Conservation (phyloP, 2,329 filamentous ascomycete genomes). For the Aspergillus persii region DNA sequence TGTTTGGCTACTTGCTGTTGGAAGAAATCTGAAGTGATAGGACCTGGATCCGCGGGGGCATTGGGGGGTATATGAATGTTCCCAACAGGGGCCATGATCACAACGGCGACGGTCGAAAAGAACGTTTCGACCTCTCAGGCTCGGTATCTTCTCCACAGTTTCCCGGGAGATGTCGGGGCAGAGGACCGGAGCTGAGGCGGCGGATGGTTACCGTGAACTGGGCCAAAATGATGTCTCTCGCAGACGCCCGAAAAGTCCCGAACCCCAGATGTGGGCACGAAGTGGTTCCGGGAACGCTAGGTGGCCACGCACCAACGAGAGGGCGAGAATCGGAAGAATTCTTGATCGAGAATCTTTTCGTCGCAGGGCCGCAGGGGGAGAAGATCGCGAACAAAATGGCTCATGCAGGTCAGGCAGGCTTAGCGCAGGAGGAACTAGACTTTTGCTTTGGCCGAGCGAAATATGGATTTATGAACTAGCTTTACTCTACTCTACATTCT, state of each 20-base stretch:
- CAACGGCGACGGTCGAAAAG: slow-evolving; percentile 7
- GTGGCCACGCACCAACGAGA: slow-evolving; percentile 21
- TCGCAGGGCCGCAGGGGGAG: slow-evolving; percentile 5
- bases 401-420: slow-evolving; percentile 8
- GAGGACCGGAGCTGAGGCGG: slow-evolving; percentile 21
- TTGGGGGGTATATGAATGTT: slow-evolving; percentile 45
- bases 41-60: slow-evolving; percentile 46
- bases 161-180: slow-evolving; percentile 40
- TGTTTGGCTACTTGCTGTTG: slow-evolving; percentile 59
- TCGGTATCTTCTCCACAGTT: slow-evolving; percentile 39
- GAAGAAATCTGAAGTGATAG: slow-evolving; percentile 55
- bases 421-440: not conserved
- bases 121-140: slow-evolving; percentile 14
- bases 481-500: not conserved
- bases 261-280: slow-evolving; percentile 29
- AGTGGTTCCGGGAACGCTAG: slow-evolving; percentile 22
- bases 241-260: slow-evolving; percentile 33
- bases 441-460: not conserved
- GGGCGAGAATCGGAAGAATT: slow-evolving; percentile 8
- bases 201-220: slow-evolving; percentile 15
- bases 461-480: slow-evolving; percentile 2
- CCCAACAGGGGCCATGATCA: slow-evolving; percentile 33
- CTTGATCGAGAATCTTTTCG: slow-evolving; percentile 8
- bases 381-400: slow-evolving; percentile 12
- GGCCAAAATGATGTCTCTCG: slow-evolving; percentile 23